Percentiles rank a stretch among this genome's conserved stretches.
Evolutionary conservation across 2,329 filamentous ascomycete genomes (phyloP).

Genomic region (Zalaria obscura): DNA sequence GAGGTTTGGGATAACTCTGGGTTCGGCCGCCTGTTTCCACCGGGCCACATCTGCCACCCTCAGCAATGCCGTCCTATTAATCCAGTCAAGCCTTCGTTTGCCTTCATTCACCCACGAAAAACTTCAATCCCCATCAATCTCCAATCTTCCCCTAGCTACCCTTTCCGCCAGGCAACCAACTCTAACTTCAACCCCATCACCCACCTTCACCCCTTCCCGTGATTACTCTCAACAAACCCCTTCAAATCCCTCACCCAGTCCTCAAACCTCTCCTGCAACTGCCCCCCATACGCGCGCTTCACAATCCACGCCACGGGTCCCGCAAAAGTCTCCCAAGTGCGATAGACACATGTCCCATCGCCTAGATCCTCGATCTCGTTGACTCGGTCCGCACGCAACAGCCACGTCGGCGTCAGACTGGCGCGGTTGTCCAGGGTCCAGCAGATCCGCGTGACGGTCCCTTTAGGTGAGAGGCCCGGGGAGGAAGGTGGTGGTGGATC

Average conservation of each 20-base stretch:
- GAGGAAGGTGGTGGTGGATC: conserved; percentile 17
- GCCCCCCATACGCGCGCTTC: conserved; percentile 26
- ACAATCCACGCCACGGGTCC: conserved; percentile 27
- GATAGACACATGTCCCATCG: conserved; percentile 18
- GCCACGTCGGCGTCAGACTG: conserved; percentile 13
- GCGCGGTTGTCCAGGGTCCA: conserved; percentile 17
- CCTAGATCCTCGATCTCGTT: conserved; percentile 30
- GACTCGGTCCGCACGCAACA: conserved; percentile 30
- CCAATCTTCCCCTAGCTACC: too few species aligned
- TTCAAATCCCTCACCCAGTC: conserved; percentile 28
- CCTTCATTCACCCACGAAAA: too few species aligned
- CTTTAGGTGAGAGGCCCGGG: too few species aligned
- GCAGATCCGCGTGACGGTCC: conserved; percentile 16
- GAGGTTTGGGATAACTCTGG: too few species aligned
- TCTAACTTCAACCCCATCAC: too few species aligned
- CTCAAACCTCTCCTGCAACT: conserved; percentile 23
- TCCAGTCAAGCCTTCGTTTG: too few species aligned
- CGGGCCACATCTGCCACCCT: too few species aligned
- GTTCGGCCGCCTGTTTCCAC: too few species aligned
- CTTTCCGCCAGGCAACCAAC: too few species aligned
- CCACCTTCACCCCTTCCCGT: not conserved
- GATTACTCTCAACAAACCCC: conserved; percentile 22
- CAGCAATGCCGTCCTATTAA: too few species aligned
- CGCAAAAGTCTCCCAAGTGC: conserved; percentile 31
- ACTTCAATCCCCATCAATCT: too few species aligned